These are phyloP conservation scores for Kwoniella dejecticola DNA, from an alignment of 768 basidiomycete species.

Conservation along the genomic window DNA sequence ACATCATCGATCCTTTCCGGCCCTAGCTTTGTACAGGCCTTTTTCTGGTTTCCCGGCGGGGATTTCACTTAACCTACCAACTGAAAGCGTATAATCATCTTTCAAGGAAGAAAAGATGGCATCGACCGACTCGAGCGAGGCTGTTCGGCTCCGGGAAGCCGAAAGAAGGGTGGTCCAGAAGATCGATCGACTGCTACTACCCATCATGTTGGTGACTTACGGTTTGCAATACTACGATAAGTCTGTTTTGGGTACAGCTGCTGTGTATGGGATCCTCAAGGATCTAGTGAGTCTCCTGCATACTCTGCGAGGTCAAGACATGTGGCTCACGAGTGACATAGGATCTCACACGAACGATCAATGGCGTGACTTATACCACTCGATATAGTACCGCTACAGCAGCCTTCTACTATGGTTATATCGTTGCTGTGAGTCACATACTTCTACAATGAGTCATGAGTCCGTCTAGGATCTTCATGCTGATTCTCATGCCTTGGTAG, in stretches of 20 bases:
- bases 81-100: too few relatives aligned
- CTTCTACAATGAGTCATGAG: neutral
- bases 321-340: neutral
- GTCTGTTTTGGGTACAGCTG: conserved; percentile 52
- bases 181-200: conserved; percentile 49
- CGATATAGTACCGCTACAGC: conserved; percentile 53
- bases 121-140: neutral
- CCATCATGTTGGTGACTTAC: conserved; percentile 51
- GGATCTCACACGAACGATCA: conserved; percentile 36
- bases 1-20: too few relatives aligned
- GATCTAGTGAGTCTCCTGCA: conserved; percentile 34
- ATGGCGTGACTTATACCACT: conserved; percentile 45
- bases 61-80: too few relatives aligned
- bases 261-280: conserved; percentile 52
- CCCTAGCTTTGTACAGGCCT: too few relatives aligned
- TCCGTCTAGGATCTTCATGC: neutral
- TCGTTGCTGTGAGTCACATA: conserved; percentile 34
- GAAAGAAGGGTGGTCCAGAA: conserved; percentile 39
- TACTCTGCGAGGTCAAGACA: neutral
- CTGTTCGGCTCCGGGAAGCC: conserved; percentile 9
- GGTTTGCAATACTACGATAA: conserved; percentile 54
- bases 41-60: too few relatives aligned
- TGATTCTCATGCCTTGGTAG: neutral
- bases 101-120: too few relatives aligned
- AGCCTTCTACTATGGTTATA: conserved; percentile 56